These are phyloP conservation scores for Spathaspora passalidarum DNA, from an alignment of 805 yeast species.

Conservation along the genomic window DNA sequence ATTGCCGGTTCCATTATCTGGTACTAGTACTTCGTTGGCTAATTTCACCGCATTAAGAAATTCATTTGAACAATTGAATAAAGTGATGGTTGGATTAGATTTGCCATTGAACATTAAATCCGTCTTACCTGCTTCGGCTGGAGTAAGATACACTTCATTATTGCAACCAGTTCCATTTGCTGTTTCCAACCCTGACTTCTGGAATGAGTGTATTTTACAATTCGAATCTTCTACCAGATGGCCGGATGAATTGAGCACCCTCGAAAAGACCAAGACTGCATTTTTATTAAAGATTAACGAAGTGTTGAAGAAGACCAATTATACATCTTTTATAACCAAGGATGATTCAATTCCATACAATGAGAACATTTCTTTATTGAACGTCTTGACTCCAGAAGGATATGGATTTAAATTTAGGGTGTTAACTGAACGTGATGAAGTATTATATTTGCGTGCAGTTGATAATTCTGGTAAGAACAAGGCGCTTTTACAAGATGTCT, in stretches of 20 bases:
- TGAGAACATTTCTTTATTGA: slow-evolving; percentile 52
- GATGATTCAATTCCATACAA: slow-evolving; percentile 70
- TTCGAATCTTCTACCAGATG: slow-evolving; percentile 89
- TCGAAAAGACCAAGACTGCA: slow-evolving; percentile 90
- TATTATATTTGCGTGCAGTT: slow-evolving; percentile 68
- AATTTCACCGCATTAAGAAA: slow-evolving; percentile 28
- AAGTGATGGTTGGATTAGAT: slow-evolving; percentile 42
- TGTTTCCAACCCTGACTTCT: slow-evolving; percentile 67
- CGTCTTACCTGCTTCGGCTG: slow-evolving; percentile 69
- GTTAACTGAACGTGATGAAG: slow-evolving; percentile 80
- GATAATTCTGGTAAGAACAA: slow-evolving; percentile 61
- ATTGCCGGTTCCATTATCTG: slow-evolving; percentile 59
- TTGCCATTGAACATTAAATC: slow-evolving; percentile 73
- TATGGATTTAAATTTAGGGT: slow-evolving; percentile 79
- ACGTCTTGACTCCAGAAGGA: slow-evolving; percentile 83
- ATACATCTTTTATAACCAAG: slow-evolving; percentile 57
- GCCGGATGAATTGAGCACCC: slow-evolving; percentile 88
- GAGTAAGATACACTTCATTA: slow-evolving; percentile 71
- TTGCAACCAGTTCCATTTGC: slow-evolving; percentile 84
- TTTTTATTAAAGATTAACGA: slow-evolving; percentile 67
- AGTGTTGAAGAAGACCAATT: slow-evolving; percentile 45
- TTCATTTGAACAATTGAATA: slow-evolving; percentile 51
- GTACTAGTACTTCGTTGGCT: slow-evolving; percentile 41
- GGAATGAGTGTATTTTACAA: slow-evolving; percentile 78
- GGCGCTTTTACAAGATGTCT: slow-evolving; percentile 56